phyloP scores from a whole-genome alignment of 202 grass and related monocot species.

The Setaria viridis region DNA sequence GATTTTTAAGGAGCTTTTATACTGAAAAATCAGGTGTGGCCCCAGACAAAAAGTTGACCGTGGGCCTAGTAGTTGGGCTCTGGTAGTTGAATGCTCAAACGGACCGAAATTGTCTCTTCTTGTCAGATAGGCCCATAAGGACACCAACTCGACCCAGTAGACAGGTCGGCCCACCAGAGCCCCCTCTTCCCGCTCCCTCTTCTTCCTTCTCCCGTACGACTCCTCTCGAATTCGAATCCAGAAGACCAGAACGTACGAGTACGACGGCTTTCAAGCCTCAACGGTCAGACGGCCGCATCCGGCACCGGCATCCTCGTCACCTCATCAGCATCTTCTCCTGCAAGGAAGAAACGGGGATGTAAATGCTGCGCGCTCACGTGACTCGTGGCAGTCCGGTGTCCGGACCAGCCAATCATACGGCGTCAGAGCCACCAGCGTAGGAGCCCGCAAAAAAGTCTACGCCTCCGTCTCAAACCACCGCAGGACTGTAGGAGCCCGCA shows the following conservation, averaged over 20 bases:
- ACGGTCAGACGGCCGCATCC: background rate
- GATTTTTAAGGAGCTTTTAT: no score
- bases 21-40: no score
- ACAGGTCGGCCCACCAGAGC: background rate
- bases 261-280: background rate
- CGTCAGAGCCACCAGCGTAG: background rate
- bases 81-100: background rate
- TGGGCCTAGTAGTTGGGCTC: background rate
- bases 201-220: background rate
- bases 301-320: background rate
- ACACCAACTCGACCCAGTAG: background rate
- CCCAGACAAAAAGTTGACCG: no score
- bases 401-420: slow-evolving; percentile 17
- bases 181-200: no score
- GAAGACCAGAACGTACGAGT: no score
- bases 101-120: background rate
- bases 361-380: background rate
- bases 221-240: background rate
- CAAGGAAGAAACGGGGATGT: background rate
- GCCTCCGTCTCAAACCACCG: no score
- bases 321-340: slow-evolving; percentile 11
- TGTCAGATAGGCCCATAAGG: background rate
- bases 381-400: background rate
- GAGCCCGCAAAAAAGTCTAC: background rate
- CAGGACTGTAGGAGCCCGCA: background rate